Evolutionary conservation across 2,329 filamentous ascomycete genomes (phyloP).

Genomic region (Neopestalotiopsis rosae): DNA sequence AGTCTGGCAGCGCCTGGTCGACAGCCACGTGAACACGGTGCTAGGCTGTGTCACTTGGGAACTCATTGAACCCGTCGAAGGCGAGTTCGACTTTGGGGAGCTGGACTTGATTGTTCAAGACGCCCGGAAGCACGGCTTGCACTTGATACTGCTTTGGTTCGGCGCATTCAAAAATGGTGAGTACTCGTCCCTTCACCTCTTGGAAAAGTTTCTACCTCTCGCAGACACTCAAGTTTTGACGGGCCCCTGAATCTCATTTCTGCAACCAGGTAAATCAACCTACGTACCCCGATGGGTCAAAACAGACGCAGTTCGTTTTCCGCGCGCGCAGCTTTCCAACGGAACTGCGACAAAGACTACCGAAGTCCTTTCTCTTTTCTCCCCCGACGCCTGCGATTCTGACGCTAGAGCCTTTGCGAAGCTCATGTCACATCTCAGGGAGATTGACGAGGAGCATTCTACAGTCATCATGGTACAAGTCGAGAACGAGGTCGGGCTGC

Average conservation of each 20-base stretch:
- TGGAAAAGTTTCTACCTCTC: no score
- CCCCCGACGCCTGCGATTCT: constrained; percentile 25
- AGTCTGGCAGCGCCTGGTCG: constrained; percentile 30
- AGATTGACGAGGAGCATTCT: constrained; percentile 49
- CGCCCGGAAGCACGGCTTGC: constrained; percentile 26
- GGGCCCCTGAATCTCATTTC: no score
- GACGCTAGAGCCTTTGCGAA: constrained; percentile 33
- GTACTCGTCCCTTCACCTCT: constrained; percentile 21
- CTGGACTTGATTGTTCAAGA: no score
- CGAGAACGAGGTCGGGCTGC: constrained; percentile 59
- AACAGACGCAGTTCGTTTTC: no score
- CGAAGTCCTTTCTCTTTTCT: constrained; percentile 35
- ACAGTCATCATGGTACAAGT: constrained; percentile 63
- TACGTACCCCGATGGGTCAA: no score
- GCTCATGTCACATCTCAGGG: constrained; percentile 40
- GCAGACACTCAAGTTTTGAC: no score
- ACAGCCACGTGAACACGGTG: constrained; percentile 35
- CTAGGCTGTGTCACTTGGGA: constrained; percentile 38
- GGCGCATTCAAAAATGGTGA: constrained; percentile 37
- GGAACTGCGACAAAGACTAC: constrained; percentile 22
- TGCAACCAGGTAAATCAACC: no score
- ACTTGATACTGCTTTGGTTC: constrained; percentile 37
- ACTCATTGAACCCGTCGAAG: constrained; percentile 35
- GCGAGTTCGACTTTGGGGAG: constrained; percentile 30
- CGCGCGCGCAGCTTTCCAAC: no score